Conservation (phyloP, 148 eudicot genomes). For the Tetragonia tetragonoides region DNA sequence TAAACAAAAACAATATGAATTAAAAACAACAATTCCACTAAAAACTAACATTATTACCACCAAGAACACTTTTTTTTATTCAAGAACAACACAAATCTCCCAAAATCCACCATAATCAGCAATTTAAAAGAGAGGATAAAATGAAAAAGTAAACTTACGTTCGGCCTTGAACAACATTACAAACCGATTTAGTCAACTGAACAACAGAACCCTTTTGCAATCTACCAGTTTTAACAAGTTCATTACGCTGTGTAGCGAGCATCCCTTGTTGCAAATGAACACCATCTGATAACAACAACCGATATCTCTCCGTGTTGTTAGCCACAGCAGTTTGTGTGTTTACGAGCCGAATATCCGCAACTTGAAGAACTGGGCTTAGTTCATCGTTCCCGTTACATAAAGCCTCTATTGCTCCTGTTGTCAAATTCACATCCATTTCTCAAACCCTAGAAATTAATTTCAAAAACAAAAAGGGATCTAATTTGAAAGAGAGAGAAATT, state of each 20-base stretch:
- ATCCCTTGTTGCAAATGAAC: slow-evolving; percentile 59
- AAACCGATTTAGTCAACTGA: slow-evolving; percentile 41
- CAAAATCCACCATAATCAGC: background rate
- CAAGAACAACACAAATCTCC: background rate
- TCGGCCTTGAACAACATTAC: slow-evolving; percentile 44
- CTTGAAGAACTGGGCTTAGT: slow-evolving; percentile 53
- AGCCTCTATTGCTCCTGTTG: slow-evolving; percentile 50
- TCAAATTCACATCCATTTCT: slow-evolving; percentile 36
- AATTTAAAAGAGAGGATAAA: background rate
- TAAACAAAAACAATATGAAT: too few species aligned
- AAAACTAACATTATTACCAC: background rate
- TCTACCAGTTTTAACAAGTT: slow-evolving; percentile 34
- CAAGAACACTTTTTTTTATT: background rate
- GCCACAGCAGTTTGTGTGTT: slow-evolving; percentile 29
- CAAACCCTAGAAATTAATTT: slow-evolving; percentile 14
- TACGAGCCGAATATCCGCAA: slow-evolving; percentile 47
- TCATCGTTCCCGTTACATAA: slow-evolving; percentile 35
- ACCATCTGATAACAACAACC: slow-evolving; percentile 68
- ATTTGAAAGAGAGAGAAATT: background rate
- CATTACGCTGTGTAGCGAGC: slow-evolving; percentile 75
- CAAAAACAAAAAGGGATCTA: background rate
- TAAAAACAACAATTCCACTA: too few species aligned
- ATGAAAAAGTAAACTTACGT: slow-evolving; percentile 28
- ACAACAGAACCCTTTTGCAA: slow-evolving; percentile 68
- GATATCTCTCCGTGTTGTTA: slow-evolving; percentile 41